These are phyloP conservation scores for Nemania sp. DNA, from an alignment of 2,329 filamentous ascomycete species.

Conservation along the genomic window DNA sequence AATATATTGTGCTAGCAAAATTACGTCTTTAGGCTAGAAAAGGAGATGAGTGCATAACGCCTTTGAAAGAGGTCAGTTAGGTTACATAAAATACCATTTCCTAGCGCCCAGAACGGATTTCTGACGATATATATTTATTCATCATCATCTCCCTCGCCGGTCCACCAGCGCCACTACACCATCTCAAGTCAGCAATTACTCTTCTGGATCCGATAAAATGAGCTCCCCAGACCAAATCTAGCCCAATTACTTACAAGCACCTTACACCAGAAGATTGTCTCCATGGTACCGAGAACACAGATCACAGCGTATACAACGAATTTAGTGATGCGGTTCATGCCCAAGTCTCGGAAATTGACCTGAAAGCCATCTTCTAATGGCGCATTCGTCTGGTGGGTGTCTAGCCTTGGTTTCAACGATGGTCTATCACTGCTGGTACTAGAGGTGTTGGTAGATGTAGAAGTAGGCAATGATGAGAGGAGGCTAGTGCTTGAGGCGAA, in stretches of 20 bases:
- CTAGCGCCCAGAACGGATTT: not conserved
- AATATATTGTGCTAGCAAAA: not conserved
- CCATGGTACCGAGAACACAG: slow-evolving; percentile 50
- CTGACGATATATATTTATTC: not conserved
- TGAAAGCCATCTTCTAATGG: slow-evolving; percentile 28
- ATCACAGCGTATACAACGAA: slow-evolving; percentile 47
- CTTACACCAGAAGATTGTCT: slow-evolving; percentile 51
- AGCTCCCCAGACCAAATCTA: not conserved
- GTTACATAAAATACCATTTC: not conserved
- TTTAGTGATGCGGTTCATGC: slow-evolving; percentile 48
- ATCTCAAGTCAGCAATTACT: slow-evolving; percentile 16
- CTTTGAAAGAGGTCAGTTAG: not conserved
- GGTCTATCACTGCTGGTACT: slow-evolving; percentile 11
- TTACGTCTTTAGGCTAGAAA: not conserved
- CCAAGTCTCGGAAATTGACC: slow-evolving; percentile 48
- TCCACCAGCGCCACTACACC: slow-evolving; percentile 37
- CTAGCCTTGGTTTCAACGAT: not conserved
- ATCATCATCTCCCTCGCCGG: slow-evolving; percentile 9
- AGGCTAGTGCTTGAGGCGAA: not conserved
- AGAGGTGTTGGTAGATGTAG: not conserved
- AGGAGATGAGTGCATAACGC: not conserved
- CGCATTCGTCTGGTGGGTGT: not conserved
- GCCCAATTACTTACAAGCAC: slow-evolving; percentile 34
- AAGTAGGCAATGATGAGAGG: slow-evolving; percentile 8
- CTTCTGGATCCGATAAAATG: not conserved